A percentile compares a stretch with the other conserved stretches of the same genome.
Conservation (phyloP, 805 yeast genomes). For the Limtongozyma cylindracea region DNA sequence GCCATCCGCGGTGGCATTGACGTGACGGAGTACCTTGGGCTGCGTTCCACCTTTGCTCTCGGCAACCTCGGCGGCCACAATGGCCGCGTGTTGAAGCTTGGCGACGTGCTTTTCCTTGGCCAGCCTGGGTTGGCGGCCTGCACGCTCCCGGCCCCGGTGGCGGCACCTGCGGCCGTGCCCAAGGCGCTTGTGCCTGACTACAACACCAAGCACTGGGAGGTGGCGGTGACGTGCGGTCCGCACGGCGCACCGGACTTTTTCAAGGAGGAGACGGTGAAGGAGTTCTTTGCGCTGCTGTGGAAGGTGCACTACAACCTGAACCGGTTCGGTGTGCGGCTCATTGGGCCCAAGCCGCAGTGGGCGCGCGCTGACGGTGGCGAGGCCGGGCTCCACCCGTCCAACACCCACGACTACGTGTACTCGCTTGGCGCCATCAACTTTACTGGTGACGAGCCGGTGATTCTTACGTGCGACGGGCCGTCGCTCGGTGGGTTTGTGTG, state of each 20-base stretch:
- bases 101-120: constrained; percentile 77
- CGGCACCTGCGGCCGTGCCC: constrained; percentile 38
- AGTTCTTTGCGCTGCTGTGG: constrained; percentile 64
- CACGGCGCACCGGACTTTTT: constrained; percentile 96
- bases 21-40: constrained; percentile 81
- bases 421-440: constrained; percentile 92
- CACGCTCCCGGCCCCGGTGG: constrained; percentile 45
- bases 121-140: constrained; percentile 47
- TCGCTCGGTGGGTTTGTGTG: constrained; percentile 95
- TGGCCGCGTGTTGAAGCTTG: constrained; percentile 76
- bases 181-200: constrained; percentile 26
- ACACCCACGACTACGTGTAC: constrained; percentile 92
- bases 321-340: constrained; percentile 83
- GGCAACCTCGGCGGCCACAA: constrained; percentile 89
- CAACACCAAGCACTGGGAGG: constrained; percentile 36
- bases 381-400: constrained; percentile 96
- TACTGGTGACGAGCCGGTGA: constrained; percentile 97
- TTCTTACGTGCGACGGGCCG: constrained; percentile 93
- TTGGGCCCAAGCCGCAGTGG: constrained; percentile 95
- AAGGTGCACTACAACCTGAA: constrained; percentile 93
- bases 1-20: constrained; percentile 87
- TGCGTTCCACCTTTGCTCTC: constrained; percentile 89
- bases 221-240: constrained; percentile 92
- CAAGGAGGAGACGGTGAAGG: constrained; percentile 42
- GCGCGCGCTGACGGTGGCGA: constrained; percentile 94